phyloP scores from a whole-genome alignment of 2,329 filamentous ascomycete species.

The Pyrenophora seminiperda region DNA sequence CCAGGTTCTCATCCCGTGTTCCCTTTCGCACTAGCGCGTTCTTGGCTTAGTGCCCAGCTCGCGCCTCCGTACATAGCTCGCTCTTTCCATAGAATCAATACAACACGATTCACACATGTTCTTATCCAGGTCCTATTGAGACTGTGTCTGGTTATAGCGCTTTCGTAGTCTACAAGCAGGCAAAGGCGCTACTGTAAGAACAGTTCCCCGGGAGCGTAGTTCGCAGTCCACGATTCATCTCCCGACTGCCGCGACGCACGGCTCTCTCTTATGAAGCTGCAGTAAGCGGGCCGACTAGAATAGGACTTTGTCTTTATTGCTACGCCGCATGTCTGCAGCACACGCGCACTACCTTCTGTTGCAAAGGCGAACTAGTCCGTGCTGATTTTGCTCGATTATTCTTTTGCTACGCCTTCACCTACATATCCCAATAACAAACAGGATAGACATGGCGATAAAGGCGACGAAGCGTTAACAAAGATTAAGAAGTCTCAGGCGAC shows the following conservation, averaged over 20 bases:
- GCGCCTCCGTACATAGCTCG: not conserved
- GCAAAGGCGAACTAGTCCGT: not conserved
- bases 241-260: not conserved
- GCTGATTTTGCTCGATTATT: not conserved
- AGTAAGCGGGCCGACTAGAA: too few species aligned
- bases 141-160: not conserved
- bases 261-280: too few species aligned
- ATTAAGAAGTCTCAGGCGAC: not conserved
- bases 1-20: not conserved
- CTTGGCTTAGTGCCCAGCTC: not conserved
- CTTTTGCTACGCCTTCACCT: not conserved
- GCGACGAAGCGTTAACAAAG: not conserved
- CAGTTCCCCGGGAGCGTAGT: not conserved
- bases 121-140: not conserved
- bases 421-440: constrained; percentile 1
- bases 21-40: constrained; percentile 1
- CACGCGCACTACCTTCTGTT: not conserved
- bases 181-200: not conserved
- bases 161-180: not conserved
- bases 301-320: too few species aligned
- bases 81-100: not conserved
- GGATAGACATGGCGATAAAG: not conserved
- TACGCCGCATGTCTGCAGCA: not conserved
- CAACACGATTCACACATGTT: not conserved
- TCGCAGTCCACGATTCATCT: not conserved